phyloP scores from a whole-genome alignment of 208 protist genomes.

The Acanthamoeba healyi region DNA sequence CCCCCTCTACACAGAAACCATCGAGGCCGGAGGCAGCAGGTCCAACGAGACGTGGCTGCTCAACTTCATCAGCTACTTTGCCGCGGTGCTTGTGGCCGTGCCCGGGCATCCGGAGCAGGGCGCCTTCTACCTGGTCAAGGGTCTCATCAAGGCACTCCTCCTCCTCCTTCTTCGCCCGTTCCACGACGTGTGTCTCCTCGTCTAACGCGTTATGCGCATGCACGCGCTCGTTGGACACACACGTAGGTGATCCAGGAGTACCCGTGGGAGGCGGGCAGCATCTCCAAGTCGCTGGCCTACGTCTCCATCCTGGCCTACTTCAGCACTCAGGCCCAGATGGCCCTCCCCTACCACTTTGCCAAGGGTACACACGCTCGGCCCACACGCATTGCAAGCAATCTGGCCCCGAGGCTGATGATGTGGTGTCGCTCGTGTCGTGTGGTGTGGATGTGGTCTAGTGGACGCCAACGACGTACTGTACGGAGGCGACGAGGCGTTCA shows the following conservation, averaged over 20 bases:
- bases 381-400: not conserved
- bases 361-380: slow-evolving; percentile 23
- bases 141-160: slow-evolving; percentile 82
- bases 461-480: slow-evolving; percentile 88
- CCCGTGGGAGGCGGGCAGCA: slow-evolving; percentile 73
- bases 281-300: slow-evolving; percentile 72
- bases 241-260: slow-evolving; percentile 76
- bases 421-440: not conserved
- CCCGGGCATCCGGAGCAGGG: slow-evolving; percentile 88
- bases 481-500: slow-evolving; percentile 77
- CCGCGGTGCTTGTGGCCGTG: slow-evolving; percentile 79
- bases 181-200: not conserved
- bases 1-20: slow-evolving; percentile 61
- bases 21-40: slow-evolving; percentile 70
- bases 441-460: slow-evolving; percentile 64
- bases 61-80: slow-evolving; percentile 77
- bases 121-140: slow-evolving; percentile 86
- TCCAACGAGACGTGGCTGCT: slow-evolving; percentile 82
- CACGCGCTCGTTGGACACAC: too few relatives aligned
- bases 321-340: slow-evolving; percentile 73
- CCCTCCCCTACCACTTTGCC: slow-evolving; percentile 82
- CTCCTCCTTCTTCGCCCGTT: not conserved
- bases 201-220: not conserved
- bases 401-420: not conserved
- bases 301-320: slow-evolving; percentile 77